A percentile compares a stretch with the other conserved stretches of the same genome.
Evolutionary conservation across 2,329 filamentous ascomycete genomes (phyloP).

Genomic region (Thielaviopsis euricoi): DNA sequence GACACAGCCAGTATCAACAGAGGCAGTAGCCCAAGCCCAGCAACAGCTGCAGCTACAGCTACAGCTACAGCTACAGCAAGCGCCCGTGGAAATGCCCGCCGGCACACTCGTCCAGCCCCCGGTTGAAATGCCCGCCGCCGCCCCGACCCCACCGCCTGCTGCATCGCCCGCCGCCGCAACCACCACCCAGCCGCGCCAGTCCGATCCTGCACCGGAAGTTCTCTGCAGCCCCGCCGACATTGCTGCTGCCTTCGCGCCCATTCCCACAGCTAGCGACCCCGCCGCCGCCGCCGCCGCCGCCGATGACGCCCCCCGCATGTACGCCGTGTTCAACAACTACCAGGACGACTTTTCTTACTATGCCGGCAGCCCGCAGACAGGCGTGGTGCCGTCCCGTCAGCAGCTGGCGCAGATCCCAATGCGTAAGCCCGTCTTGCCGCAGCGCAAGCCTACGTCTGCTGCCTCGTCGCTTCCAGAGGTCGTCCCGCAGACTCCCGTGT

Average conservation of each 20-base stretch:
- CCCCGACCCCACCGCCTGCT: neutral
- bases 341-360: conserved; percentile 7
- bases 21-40: too few species aligned
- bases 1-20: too few species aligned
- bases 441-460: neutral
- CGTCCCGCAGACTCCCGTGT: neutral
- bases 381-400: neutral
- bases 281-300: neutral
- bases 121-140: neutral
- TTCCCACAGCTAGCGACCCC: neutral
- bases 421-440: neutral
- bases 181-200: neutral
- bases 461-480: too few species aligned
- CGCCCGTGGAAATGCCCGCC: neutral
- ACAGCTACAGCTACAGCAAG: neutral
- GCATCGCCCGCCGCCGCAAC: neutral
- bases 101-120: neutral
- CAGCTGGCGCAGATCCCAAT: neutral
- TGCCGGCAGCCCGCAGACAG: neutral
- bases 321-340: conserved; percentile 9
- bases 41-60: neutral
- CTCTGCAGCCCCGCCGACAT: neutral
- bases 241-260: neutral
- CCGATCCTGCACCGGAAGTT: neutral
- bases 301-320: conserved; percentile 5